These are phyloP conservation scores for Benincasa hispida DNA, from an alignment of 306 rosid species.

Conservation along the genomic window DNA sequence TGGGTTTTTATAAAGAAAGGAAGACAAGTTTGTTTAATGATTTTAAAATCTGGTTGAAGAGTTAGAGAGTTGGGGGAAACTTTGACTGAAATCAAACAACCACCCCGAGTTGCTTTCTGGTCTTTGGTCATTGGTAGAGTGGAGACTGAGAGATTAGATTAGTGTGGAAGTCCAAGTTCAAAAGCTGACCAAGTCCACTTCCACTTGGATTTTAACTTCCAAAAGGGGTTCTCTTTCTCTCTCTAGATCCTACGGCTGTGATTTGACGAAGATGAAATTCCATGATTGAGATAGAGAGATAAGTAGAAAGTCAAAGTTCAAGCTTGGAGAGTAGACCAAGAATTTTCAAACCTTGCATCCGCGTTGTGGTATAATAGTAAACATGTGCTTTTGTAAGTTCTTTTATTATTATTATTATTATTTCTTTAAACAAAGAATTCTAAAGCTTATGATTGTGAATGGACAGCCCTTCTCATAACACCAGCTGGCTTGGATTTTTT, in stretches of 20 bases:
- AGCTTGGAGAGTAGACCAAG: slow-evolving; percentile 2
- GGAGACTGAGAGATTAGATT: background rate
- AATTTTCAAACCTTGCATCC: slow-evolving; percentile 8
- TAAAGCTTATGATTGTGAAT: slow-evolving; percentile 4
- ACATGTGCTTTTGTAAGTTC: background rate
- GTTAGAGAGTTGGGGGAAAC: background rate
- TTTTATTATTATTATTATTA: too few relatives aligned
- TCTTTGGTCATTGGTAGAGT: slow-evolving; percentile 3
- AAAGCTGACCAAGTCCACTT: slow-evolving; percentile 13
- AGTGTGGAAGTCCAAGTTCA: slow-evolving; percentile 6
- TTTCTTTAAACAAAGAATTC: background rate
- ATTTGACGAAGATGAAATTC: background rate
- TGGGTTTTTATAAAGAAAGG: background rate
- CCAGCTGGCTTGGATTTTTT: slow-evolving; percentile 2
- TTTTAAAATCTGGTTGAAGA: background rate
- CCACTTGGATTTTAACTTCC: background rate
- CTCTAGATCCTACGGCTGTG: slow-evolving; percentile 3
- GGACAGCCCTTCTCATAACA: background rate
- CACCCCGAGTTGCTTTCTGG: background rate
- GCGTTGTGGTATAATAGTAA: slow-evolving; percentile 2
- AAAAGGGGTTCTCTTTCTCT: background rate
- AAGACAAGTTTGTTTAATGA: background rate
- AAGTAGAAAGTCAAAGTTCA: background rate
- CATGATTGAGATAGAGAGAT: slow-evolving; percentile 1
- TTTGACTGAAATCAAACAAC: slow-evolving; percentile 4